phyloP scores from a whole-genome alignment of 441 rosid species.

The Arabidopsis lyrata region DNA sequence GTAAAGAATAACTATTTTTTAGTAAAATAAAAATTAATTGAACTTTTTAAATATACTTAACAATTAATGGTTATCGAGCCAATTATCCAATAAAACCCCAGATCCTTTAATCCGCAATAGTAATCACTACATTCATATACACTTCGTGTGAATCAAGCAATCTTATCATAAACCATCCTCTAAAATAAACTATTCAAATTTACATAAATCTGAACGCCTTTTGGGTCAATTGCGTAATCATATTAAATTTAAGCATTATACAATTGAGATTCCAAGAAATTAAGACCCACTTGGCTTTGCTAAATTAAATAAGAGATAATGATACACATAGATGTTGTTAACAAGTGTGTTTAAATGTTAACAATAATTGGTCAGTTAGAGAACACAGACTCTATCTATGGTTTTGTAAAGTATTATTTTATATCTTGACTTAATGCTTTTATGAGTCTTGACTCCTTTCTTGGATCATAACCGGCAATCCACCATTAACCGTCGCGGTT shows the following conservation, averaged over 20 bases:
- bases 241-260: slow-evolving; percentile 19
- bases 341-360: slow-evolving; percentile 40
- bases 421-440: slow-evolving; percentile 12
- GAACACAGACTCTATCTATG: slow-evolving; percentile 36
- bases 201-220: not conserved
- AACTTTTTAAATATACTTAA: not conserved
- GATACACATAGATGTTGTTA: slow-evolving; percentile 37
- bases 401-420: not conserved
- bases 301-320: slow-evolving; percentile 18
- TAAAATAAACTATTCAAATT: not conserved
- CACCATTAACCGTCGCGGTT: slow-evolving; percentile 79
- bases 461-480: slow-evolving; percentile 58
- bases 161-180: not conserved
- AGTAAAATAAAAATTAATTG: no score
- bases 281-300: slow-evolving; percentile 29
- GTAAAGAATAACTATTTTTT: no score
- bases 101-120: not conserved
- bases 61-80: not conserved
- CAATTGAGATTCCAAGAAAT: slow-evolving; percentile 17
- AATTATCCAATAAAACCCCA: not conserved
- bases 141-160: slow-evolving; percentile 11
- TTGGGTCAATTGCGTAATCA: slow-evolving; percentile 16
- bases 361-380: slow-evolving; percentile 35
- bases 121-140: not conserved
- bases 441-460: slow-evolving; percentile 40